These are phyloP conservation scores for Carex pumila DNA, from an alignment of 176 grass and related monocot species.

Conservation along the genomic window DNA sequence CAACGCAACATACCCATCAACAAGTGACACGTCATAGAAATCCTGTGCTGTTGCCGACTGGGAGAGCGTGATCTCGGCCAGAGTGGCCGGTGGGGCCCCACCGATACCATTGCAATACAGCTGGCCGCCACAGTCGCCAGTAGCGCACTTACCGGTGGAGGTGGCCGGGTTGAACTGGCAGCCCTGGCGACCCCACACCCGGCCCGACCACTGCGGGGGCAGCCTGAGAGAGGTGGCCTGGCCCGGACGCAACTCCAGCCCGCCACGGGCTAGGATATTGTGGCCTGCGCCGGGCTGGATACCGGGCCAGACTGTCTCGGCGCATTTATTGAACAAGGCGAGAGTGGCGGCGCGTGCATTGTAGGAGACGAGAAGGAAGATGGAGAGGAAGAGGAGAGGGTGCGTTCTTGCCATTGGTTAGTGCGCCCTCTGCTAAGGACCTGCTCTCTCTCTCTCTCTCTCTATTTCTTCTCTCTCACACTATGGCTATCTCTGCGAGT, in stretches of 20 bases:
- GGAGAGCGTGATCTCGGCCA: constrained; percentile 71
- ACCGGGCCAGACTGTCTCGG: constrained; percentile 85
- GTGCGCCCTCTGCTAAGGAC: not conserved
- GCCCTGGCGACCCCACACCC: constrained; percentile 76
- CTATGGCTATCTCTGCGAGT: not conserved
- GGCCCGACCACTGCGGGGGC: constrained; percentile 58
- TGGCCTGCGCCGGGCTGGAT: constrained; percentile 81
- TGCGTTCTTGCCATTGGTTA: not conserved
- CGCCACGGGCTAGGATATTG: constrained; percentile 48
- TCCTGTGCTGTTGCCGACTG: constrained; percentile 23
- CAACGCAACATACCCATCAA: constrained; percentile 59
- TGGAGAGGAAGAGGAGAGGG: not conserved
- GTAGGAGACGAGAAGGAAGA: constrained; percentile 9
- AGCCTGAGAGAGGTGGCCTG: constrained; percentile 53
- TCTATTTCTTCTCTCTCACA: not conserved
- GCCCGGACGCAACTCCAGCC: constrained; percentile 38
- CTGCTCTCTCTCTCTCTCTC: not conserved
- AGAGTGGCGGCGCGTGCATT: constrained; percentile 46
- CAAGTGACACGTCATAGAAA: constrained; percentile 94
- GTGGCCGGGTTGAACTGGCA: constrained; percentile 58
- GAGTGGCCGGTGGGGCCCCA: constrained; percentile 56
- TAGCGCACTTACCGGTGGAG: constrained; percentile 51
- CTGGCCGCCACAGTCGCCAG: constrained; percentile 75
- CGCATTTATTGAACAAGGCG: constrained; percentile 73
- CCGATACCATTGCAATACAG: constrained; percentile 76